Conservation (phyloP, 1,139 yeast genomes). For the Suhomyces kunorum region DNA sequence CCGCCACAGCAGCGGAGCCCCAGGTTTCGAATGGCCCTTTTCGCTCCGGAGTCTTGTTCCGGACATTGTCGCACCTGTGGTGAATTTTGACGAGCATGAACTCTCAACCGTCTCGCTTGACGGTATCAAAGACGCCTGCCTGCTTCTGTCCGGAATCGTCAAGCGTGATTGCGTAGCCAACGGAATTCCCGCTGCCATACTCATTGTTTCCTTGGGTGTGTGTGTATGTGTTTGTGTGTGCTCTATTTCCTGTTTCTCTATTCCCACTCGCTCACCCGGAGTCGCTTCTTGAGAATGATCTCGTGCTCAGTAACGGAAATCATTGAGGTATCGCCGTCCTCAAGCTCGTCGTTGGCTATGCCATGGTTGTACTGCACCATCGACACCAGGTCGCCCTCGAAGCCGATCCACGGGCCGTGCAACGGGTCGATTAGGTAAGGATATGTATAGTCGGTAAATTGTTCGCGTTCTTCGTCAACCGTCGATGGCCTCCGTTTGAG, state of each 20-base stretch:
- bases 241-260: conserved; percentile 16
- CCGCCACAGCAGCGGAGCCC: no score
- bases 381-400: conserved; percentile 53
- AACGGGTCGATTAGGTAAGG: conserved; percentile 51
- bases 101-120: conserved; percentile 7
- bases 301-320: conserved; percentile 27
- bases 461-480: conserved; percentile 58
- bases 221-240: no score
- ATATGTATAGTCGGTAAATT: conserved; percentile 50
- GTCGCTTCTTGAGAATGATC: conserved; percentile 31
- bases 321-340: conserved; percentile 26
- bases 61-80: neutral
- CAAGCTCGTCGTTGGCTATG: conserved; percentile 20
- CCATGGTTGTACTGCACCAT: conserved; percentile 33
- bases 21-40: neutral
- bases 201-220: no score
- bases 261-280: conserved; percentile 50
- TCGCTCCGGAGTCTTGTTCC: neutral
- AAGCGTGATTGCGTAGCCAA: neutral
- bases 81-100: conserved; percentile 2
- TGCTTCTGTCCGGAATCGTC: conserved; percentile 9
- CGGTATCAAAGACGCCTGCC: conserved; percentile 1
- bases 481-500: conserved; percentile 42
- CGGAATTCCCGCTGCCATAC: no score
- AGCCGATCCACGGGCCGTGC: conserved; percentile 61